Evolutionary conservation across 2,329 filamentous ascomycete genomes (phyloP), one percentile per base, ranked within the genome.

Genomic region (Mariannaea sp.): DNA sequence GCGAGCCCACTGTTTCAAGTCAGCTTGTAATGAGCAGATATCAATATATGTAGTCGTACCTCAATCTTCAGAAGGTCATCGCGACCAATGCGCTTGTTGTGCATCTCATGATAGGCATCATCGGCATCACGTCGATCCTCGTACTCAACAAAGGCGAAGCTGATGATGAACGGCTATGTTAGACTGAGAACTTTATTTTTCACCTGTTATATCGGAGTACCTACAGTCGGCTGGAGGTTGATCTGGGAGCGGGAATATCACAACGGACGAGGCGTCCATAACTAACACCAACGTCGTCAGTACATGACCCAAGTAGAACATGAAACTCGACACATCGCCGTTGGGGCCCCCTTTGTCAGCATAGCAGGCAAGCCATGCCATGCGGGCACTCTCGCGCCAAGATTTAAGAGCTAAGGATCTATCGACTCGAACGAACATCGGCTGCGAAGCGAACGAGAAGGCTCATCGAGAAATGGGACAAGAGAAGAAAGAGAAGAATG

Each of bases 91-190:
- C 93, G 91, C 85, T 97, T 97, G 81, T 97, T 97, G 73, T 99
- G 94, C 94, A 99, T 99, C 79, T 99, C 94, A 74, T 99, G 91
- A 73, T 99, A 99, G 41, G 94, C 94, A 78, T 99, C 94, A 74
- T 99, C 94, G 60, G 94, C 92, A 80, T 99, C 94, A 66, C 94
- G 92, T 68, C 93, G 90, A 74, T 92, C 95, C 80, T 99, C 94
- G 75, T 99, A 99, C 77, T 99, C 94, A 61, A 99, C 94, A 73
- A 99, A 99, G 30, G 94, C 94, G 74, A 99, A 99, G 65, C 94
- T 86, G 20, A 33, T 86, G 20, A 33, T 20, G 19, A 9, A n/a
- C 44, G 32, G 55, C 66, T 7, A 66, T 24, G 61, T 20, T 24
- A 26, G 17, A 20, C 20, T 14, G 6, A 35, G 20, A n/a, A n/a